Base-by-base conservation (phyloP, 1,284 basidiomycete species). In the Volvariella volvacea region DNA sequence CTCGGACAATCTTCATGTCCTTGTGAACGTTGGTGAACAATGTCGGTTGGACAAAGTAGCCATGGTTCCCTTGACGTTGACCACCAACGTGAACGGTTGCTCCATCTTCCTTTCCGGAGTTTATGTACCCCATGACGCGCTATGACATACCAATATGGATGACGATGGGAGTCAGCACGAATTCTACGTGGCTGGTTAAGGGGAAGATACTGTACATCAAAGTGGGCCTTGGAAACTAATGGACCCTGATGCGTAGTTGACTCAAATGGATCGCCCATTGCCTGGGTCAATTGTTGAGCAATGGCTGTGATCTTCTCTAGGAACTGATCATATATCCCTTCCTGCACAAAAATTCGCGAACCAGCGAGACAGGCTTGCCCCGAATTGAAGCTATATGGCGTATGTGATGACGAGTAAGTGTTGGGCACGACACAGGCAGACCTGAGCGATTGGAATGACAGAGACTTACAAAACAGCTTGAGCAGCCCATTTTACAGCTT, bases 321-420 rank as follows among this genome's bases (percentile, higher is more conserved):
- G 68, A 88, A 88, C 49, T 78, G 65, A 63, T 92, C 83, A 64
- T 92, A 92, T 56, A 92, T 83, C 14, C 73, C 69, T 52, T 76
- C 75, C 61, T 94, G 88, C 2, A 95, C 88, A 58, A 82, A 93
- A 55, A 93, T 83, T 44, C 91, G 78, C 6, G 88, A 87, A 20
- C 88, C 85, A 15, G 90, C 88, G 50, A 78, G 82, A 67, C 92
- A 94, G 9, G 74, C 75, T 66, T 94, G 90, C 46, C 91, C 63
- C 61, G 63, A 63, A 42, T 64, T 65, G 33, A 45, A 50, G 52
- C 64, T 65, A 33, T 30, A n/a, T n/a, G n/a, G n/a, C n/a, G n/a
- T n/a, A n/a, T n/a, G n/a, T n/a, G n/a, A n/a, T n/a, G n/a, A n/a
- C n/a, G n/a, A n/a, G n/a, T n/a, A n/a, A n/a, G n/a, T n/a, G n/a